phyloP scores from a whole-genome alignment of 75 land plant species.

The Cunninghamia lanceolata region DNA sequence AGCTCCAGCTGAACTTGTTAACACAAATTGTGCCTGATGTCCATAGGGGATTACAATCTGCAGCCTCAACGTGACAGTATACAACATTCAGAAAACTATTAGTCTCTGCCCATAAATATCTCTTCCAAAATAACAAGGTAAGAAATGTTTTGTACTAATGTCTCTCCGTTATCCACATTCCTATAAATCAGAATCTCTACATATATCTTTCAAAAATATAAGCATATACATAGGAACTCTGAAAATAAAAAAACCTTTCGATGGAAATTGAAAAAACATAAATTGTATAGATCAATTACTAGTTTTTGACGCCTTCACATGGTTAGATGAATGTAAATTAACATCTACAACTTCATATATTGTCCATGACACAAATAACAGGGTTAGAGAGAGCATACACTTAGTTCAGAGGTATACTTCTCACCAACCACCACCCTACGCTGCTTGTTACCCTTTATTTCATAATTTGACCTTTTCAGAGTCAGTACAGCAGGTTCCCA shows the following conservation, averaged over 20 bases:
- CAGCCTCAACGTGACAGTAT: neutral
- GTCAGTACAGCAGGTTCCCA: constrained; percentile 20
- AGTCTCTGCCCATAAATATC: neutral
- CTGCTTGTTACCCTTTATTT: constrained; percentile 13
- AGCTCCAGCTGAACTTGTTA: constrained; percentile 19
- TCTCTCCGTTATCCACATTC: neutral
- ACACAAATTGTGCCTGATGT: constrained; percentile 20
- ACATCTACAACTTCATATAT: neutral
- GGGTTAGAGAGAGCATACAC: neutral
- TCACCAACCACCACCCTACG: constrained; percentile 25
- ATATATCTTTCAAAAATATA: neutral
- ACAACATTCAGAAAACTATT: neutral
- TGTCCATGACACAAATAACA: neutral
- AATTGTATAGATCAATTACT: neutral
- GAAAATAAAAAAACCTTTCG: neutral
- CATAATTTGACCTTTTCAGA: constrained; percentile 26
- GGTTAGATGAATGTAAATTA: neutral
- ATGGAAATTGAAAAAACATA: neutral
- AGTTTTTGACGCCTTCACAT: neutral
- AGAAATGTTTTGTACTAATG: neutral
- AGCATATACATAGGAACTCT: neutral
- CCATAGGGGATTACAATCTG: constrained; percentile 30
- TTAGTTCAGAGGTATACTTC: constrained; percentile 24
- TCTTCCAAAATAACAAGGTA: constrained; percentile 1
- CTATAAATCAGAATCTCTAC: neutral